Evolutionary conservation across 768 basidiomycete species (phyloP).

Genomic region (Tricholoma flavovirens): DNA sequence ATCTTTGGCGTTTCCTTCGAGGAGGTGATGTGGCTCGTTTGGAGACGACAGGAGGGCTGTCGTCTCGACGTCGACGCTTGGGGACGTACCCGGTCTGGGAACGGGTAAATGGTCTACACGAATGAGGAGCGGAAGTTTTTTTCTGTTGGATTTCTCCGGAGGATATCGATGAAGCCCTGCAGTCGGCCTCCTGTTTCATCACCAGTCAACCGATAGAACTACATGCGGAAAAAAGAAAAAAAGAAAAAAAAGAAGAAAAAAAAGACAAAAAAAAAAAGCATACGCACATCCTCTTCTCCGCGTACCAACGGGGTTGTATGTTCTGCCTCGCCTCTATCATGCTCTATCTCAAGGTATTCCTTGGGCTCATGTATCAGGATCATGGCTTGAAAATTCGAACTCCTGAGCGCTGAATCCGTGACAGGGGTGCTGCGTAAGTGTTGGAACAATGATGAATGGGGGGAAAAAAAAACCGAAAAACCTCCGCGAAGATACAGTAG

Average conservation of each 20-base stretch:
- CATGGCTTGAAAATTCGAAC: slow-evolving; percentile 9
- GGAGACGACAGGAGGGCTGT: slow-evolving; percentile 9
- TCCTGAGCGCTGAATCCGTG: slow-evolving; percentile 6
- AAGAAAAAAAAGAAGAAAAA: background rate
- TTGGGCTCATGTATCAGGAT: slow-evolving; percentile 18
- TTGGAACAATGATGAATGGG: background rate
- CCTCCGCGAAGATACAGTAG: background rate
- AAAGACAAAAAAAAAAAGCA: background rate
- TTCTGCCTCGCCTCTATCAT: slow-evolving; percentile 2
- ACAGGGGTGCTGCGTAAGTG: slow-evolving; percentile 14
- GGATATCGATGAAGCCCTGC: background rate
- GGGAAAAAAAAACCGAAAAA: background rate
- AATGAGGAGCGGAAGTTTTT: background rate
- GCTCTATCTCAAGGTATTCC: slow-evolving; percentile 11
- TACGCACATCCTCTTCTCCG: slow-evolving; percentile 7
- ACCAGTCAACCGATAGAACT: background rate
- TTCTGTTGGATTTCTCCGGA: background rate
- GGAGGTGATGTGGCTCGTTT: slow-evolving; percentile 3
- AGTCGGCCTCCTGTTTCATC: background rate
- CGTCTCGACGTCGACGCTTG: slow-evolving; percentile 24
- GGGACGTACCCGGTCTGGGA: slow-evolving; percentile 29
- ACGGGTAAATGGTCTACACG: slow-evolving; percentile 28
- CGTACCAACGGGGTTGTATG: background rate
- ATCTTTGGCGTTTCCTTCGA: slow-evolving; percentile 8
- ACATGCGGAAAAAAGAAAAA: background rate